Base-by-base conservation (phyloP, 331 rosid genomes). In the Phaseolus coccineus region DNA sequence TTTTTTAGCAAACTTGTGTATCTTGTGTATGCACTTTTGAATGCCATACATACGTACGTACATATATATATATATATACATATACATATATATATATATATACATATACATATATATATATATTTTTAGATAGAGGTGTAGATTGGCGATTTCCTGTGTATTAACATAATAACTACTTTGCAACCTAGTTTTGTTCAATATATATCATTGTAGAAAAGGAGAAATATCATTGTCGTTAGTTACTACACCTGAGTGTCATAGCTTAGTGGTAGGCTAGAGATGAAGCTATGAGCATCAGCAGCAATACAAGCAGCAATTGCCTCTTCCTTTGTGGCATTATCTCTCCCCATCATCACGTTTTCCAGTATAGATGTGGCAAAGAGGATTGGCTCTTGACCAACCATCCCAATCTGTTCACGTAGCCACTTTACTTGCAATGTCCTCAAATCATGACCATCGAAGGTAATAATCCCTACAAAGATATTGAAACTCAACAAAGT, bases 301-400 rank as follows among this genome's bases (percentile, higher is more conserved):
- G 97, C 91, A 82, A 84, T 33, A 79, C 98, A 95, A 75, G 98
- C 97, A 53, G 90, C 73, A 78, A 92, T 68, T 55, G 96, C 98
- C 35, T 95, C 98, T 73, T 90, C 82, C 85, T 85, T 85, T 13
- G 94, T 92, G 77, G 91, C 87, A 78, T 85, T 85, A 71, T 92
- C 94, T 81, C 83, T 94, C 30, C 98, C 97, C 97, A 95, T 92
- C 93, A 92, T 84, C 75, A 95, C 89, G 73, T 95, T 95, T 87
- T 92, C 96, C 2, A 92, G 55, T 77, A 91, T 92, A 19, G 88
- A 90, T 24, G 96, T 90, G 85, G 94, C 91, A 70, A 95, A 95
- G 14, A 92, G 97, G 71, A 87, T 71, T 10, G 98, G 97, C 78
- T 95, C 98, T 69, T 95, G 97, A 28, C 97, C 97, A 64, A 92